Conservation (phyloP, 2,329 filamentous ascomycete species). For the Hyphodiscus sp. region DNA sequence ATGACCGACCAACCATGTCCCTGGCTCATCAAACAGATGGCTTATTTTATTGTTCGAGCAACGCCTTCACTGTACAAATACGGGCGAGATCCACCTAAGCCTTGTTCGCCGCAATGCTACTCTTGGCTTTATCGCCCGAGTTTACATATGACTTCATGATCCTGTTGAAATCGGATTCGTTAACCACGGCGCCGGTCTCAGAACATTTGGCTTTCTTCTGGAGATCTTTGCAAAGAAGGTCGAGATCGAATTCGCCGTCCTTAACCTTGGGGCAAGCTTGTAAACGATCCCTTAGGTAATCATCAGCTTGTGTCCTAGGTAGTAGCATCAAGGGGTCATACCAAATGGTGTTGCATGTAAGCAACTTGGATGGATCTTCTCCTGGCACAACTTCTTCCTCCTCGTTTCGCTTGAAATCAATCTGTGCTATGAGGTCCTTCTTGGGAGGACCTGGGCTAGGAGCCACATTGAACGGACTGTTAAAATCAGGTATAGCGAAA, state of each 20-base stretch:
- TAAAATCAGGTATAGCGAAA: slow-evolving; percentile 69
- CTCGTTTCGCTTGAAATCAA: slow-evolving; percentile 68
- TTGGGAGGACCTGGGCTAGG: slow-evolving; percentile 39
- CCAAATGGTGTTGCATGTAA: slow-evolving; percentile 92
- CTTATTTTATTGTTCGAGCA: slow-evolving; percentile 1
- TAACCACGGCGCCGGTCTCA: slow-evolving; percentile 81
- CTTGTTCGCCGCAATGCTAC: neutral
- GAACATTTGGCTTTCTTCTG: slow-evolving; percentile 96
- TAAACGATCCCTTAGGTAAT: slow-evolving; percentile 68
- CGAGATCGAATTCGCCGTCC: slow-evolving; percentile 87
- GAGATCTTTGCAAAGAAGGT: slow-evolving; percentile 85
- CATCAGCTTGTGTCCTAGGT: slow-evolving; percentile 1
- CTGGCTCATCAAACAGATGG: slow-evolving; percentile 1
- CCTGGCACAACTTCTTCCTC: slow-evolving; percentile 62
- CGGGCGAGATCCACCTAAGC: neutral
- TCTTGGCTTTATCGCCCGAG: slow-evolving; percentile 7
- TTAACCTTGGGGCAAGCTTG: slow-evolving; percentile 83
- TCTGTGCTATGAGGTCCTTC: slow-evolving; percentile 68
- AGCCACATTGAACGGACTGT: slow-evolving; percentile 71
- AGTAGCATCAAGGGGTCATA: slow-evolving; percentile 41
- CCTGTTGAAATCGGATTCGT: slow-evolving; percentile 79
- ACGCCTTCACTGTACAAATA: slow-evolving; percentile 1
- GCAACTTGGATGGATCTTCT: slow-evolving; percentile 54
- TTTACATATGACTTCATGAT: slow-evolving; percentile 58
- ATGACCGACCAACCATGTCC: neutral